Evolutionary conservation across 352 stramenopile genomes (phyloP).

Genomic region (Aphanomyces euteiches): DNA sequence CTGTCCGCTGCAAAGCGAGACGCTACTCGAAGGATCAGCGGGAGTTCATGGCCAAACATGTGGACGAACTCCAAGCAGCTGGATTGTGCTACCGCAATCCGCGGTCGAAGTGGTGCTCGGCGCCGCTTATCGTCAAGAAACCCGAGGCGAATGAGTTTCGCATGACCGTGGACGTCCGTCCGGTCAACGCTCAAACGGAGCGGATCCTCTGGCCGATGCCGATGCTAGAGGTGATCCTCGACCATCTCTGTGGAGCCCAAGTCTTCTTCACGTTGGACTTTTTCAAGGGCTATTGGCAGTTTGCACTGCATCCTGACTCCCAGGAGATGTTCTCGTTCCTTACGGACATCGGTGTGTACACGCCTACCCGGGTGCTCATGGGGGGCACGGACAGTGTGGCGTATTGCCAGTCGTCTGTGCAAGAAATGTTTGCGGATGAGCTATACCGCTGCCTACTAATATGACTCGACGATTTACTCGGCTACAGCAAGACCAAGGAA

Average conservation of each 20-base stretch:
- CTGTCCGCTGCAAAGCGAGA: constrained; percentile 24
- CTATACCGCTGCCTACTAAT: constrained; percentile 33
- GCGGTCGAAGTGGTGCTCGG: constrained; percentile 27
- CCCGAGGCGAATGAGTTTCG: constrained; percentile 25
- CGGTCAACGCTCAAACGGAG: constrained; percentile 31
- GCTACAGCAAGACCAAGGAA: constrained; percentile 34
- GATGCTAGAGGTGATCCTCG: constrained; percentile 25
- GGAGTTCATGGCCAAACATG: constrained; percentile 26
- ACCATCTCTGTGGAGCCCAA: background rate
- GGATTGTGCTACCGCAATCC: constrained; percentile 28
- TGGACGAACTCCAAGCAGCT: constrained; percentile 19
- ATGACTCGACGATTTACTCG: constrained; percentile 39
- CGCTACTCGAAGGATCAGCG: constrained; percentile 26
- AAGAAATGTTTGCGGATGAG: constrained; percentile 2
- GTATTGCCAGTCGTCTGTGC: constrained; percentile 18
- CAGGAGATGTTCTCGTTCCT: constrained; percentile 18
- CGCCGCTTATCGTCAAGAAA: constrained; percentile 33
- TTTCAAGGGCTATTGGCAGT: constrained; percentile 4
- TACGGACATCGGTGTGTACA: constrained; percentile 25
- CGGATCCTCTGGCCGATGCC: constrained; percentile 31
- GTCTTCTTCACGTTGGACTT: background rate
- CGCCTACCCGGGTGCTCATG: constrained; percentile 28
- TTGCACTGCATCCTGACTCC: background rate
- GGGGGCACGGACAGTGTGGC: constrained; percentile 20
- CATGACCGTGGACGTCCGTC: constrained; percentile 31